Conservation (phyloP, 352 stramenopile genomes). For the Pythium pyrilobum region DNA sequence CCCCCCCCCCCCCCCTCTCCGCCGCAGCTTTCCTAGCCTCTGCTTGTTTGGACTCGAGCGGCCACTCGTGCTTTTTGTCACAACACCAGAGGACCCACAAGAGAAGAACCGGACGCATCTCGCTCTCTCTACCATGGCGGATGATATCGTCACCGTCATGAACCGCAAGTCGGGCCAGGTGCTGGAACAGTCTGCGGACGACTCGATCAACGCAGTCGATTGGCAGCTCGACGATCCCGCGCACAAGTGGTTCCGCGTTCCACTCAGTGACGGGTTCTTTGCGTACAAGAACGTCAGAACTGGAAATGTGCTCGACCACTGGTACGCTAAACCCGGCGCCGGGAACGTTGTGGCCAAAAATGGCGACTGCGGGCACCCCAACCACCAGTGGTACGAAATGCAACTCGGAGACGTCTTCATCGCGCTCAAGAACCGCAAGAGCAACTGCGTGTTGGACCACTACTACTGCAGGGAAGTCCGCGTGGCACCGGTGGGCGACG, state of each 20-base stretch:
- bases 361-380: neutral
- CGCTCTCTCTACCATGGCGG: too few relatives aligned
- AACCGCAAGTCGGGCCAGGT: slow-evolving; percentile 13
- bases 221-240: neutral
- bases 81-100: too few relatives aligned
- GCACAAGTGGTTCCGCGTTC: slow-evolving; percentile 7
- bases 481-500: neutral
- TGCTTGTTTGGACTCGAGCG: too few relatives aligned
- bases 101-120: too few relatives aligned
- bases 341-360: slow-evolving; percentile 3
- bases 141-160: slow-evolving; percentile 13
- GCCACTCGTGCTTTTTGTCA: too few relatives aligned
- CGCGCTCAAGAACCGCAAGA: slow-evolving; percentile 1
- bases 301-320: slow-evolving; percentile 10
- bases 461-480: neutral
- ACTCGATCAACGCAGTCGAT: slow-evolving; percentile 10
- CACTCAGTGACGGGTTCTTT: neutral
- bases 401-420: neutral
- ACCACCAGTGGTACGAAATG: slow-evolving; percentile 11
- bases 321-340: neutral
- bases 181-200: slow-evolving; percentile 10
- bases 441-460: slow-evolving; percentile 5
- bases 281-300: slow-evolving; percentile 6
- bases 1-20: too few relatives aligned
- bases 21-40: too few relatives aligned